Conservation (phyloP, 2,329 filamentous ascomycete genomes). For the Nakataea oryzae region DNA sequence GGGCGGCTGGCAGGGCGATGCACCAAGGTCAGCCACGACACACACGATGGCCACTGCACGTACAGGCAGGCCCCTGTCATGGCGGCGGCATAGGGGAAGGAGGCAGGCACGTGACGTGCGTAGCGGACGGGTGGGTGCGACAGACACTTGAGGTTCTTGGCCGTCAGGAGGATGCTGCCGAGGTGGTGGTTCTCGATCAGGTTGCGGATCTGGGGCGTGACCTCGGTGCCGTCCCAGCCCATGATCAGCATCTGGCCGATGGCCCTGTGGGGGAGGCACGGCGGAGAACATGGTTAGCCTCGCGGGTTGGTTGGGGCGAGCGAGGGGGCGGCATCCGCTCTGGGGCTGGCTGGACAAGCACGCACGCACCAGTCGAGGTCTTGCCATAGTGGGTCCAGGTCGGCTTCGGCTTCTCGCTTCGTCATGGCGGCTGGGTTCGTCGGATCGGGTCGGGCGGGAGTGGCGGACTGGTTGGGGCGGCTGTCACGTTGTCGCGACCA, state of each 20-base stretch:
- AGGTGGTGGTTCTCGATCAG: conserved; percentile 79
- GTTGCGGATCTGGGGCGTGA: conserved; percentile 71
- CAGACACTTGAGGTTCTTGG: conserved; percentile 77
- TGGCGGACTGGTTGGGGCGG: conserved; percentile 2
- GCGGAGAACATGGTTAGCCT: conserved; percentile 16
- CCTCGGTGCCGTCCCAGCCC: conserved; percentile 77
- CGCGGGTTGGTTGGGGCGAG: conserved; percentile 8
- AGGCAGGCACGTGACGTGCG: neutral
- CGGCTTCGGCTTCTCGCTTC: conserved; percentile 23
- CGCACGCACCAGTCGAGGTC: conserved; percentile 61
- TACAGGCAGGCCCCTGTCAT: neutral
- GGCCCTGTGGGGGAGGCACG: conserved; percentile 32
- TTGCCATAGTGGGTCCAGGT: conserved; percentile 58
- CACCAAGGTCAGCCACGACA: conserved; percentile 6
- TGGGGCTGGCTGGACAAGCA: neutral
- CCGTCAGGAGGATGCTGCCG: conserved; percentile 75
- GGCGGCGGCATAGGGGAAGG: conserved; percentile 4
- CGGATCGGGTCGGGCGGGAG: conserved; percentile 2
- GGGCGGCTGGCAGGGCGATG: conserved; percentile 54
- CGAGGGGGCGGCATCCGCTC: neutral
- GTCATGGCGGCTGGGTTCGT: conserved; percentile 22
- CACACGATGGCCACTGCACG: conserved; percentile 6
- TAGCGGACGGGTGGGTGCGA: conserved; percentile 2
- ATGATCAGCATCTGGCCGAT: conserved; percentile 73
- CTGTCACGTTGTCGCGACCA: conserved; percentile 7